These are phyloP conservation scores for Senecio squalidus DNA, from an alignment of 140 eudicot species.

Conservation along the genomic window DNA sequence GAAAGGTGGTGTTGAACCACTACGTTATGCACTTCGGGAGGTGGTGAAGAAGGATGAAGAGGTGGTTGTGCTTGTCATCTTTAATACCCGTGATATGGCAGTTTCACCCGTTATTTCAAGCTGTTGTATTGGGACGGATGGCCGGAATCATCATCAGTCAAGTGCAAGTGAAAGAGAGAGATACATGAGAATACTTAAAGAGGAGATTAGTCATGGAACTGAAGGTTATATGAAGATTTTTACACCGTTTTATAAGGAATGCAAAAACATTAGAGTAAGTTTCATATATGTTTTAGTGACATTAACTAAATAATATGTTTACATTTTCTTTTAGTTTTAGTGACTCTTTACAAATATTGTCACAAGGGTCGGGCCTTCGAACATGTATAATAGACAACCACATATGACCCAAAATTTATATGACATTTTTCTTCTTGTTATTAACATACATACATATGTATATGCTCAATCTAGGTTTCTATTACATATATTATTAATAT, in stretches of 20 bases:
- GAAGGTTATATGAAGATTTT: conserved; percentile 27
- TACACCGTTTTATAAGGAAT: conserved; percentile 26
- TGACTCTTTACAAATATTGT: too few relatives aligned
- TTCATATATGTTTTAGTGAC: not conserved
- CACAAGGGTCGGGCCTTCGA: too few relatives aligned
- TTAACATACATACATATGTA: too few relatives aligned
- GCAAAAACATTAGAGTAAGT: conserved; percentile 40
- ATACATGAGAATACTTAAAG: conserved; percentile 18
- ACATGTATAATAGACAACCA: too few relatives aligned
- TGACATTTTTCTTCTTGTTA: too few relatives aligned
- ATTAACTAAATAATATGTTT: too few relatives aligned
- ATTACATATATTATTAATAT: too few relatives aligned
- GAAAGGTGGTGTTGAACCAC: conserved; percentile 24
- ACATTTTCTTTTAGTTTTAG: too few relatives aligned
- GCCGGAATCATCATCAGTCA: conserved; percentile 16
- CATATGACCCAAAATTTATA: too few relatives aligned
- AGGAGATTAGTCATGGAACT: conserved; percentile 34
- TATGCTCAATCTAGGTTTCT: too few relatives aligned
- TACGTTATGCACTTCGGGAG: conserved; percentile 28
- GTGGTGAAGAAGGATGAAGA: conserved; percentile 27
- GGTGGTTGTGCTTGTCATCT: conserved; percentile 40
- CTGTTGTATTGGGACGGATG: conserved; percentile 33
- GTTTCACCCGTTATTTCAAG: conserved; percentile 25
- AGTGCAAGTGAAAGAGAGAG: conserved; percentile 22
- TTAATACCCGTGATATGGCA: conserved; percentile 15